A percentile compares a stretch with the other conserved stretches of the same genome.
Evolutionary conservation across 108 stramenopile genomes (phyloP).

Genomic region (Skeletonema costatum): DNA sequence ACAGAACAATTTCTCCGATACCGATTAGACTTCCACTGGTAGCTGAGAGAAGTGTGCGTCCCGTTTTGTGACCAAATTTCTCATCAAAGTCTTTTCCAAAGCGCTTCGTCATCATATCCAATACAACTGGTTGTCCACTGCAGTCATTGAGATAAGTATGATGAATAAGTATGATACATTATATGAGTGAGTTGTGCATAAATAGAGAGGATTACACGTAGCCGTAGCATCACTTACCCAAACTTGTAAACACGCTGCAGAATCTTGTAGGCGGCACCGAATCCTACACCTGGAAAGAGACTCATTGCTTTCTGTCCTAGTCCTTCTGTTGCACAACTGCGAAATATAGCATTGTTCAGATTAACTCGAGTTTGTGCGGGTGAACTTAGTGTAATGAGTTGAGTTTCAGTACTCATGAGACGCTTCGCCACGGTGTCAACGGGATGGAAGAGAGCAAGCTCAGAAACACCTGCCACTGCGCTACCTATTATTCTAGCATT

Average conservation of each 20-base stretch:
- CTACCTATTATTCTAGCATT: conserved; percentile 55
- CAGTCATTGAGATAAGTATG: neutral
- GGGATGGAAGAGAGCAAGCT: conserved; percentile 67
- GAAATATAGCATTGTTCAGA: conserved; percentile 62
- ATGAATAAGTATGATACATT: neutral
- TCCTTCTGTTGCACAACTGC: conserved; percentile 44
- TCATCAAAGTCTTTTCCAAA: conserved; percentile 58
- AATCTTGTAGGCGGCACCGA: conserved; percentile 84
- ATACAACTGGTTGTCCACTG: conserved; percentile 75
- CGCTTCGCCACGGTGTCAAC: conserved; percentile 70
- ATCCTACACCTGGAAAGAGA: conserved; percentile 82
- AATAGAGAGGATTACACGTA: neutral
- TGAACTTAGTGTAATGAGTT: conserved; percentile 39
- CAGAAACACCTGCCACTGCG: conserved; percentile 56
- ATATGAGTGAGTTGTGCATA: neutral
- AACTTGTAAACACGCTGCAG: conserved; percentile 84
- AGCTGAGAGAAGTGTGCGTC: conserved; percentile 65
- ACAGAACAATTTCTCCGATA: conserved; percentile 77
- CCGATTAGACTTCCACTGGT: conserved; percentile 76
- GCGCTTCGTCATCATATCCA: conserved; percentile 57
- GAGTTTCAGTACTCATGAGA: conserved; percentile 55
- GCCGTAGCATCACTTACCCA: neutral
- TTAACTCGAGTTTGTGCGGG: conserved; percentile 49
- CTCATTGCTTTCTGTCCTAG: conserved; percentile 48
- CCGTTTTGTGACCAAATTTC: conserved; percentile 64